These are phyloP conservation scores for Coemansia furcata DNA, from an alignment of 192 early-diverging fungal genomes.

Conservation along the genomic window DNA sequence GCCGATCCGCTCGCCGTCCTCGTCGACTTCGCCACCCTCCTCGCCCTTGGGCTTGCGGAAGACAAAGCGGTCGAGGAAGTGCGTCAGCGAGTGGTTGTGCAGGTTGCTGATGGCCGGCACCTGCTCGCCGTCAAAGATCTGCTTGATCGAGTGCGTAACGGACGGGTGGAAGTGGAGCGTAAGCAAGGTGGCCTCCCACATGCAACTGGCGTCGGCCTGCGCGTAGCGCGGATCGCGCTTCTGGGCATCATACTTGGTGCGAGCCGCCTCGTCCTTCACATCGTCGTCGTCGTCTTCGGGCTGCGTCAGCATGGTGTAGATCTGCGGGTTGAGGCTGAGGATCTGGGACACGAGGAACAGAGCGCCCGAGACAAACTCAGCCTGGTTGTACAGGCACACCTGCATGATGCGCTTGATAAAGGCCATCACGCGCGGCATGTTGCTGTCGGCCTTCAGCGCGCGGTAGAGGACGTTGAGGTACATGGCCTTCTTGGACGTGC, in stretches of 20 bases:
- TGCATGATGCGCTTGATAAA: slow-evolving; percentile 93
- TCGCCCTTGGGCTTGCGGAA: slow-evolving; percentile 87
- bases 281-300: slow-evolving; percentile 43
- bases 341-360: slow-evolving; percentile 83
- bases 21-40: slow-evolving; percentile 54
- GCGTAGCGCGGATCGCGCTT: slow-evolving; percentile 87
- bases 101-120: slow-evolving; percentile 71
- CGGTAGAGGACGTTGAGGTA: slow-evolving; percentile 91
- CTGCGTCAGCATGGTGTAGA: slow-evolving; percentile 54
- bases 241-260: slow-evolving; percentile 67
- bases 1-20: background rate
- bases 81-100: slow-evolving; percentile 84
- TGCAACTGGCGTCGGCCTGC: slow-evolving; percentile 75
- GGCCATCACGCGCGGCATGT: slow-evolving; percentile 65
- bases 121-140: slow-evolving; percentile 65
- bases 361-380: slow-evolving; percentile 81
- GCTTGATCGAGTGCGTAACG: slow-evolving; percentile 75
- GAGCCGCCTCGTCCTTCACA: background rate
- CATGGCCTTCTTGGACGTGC: slow-evolving; percentile 85
- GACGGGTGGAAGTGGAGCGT: slow-evolving; percentile 89
- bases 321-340: slow-evolving; percentile 55
- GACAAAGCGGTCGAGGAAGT: slow-evolving; percentile 95
- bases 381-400: slow-evolving; percentile 64
- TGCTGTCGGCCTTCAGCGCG: slow-evolving; percentile 74
- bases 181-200: slow-evolving; percentile 90